Evolutionary conservation across 1,139 yeast genomes (phyloP).

Genomic region (Diutina catenulata): DNA sequence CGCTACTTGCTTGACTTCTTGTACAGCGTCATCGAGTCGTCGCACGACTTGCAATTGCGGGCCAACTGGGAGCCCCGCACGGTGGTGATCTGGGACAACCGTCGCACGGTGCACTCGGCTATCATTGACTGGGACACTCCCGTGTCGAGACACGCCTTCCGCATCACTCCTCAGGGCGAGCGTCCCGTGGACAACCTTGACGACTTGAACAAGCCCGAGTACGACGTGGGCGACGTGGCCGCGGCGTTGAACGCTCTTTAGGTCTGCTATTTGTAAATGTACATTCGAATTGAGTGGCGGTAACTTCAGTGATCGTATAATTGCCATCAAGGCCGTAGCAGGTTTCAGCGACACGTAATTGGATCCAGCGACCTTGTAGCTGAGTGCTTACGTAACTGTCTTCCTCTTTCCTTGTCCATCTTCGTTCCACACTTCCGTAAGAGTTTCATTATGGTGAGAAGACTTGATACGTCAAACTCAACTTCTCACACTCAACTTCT

Average conservation of each 20-base stretch:
- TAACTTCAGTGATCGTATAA: no score
- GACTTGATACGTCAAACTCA: no score
- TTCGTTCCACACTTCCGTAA: no score
- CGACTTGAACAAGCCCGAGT: slow-evolving; percentile 14
- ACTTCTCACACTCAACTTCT: no score
- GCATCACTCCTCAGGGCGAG: slow-evolving; percentile 17
- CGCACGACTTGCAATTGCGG: slow-evolving; percentile 45
- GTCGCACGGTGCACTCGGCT: slow-evolving; percentile 55
- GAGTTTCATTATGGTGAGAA: no score
- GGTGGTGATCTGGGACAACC: slow-evolving; percentile 64
- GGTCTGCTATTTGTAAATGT: no score
- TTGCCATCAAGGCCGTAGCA: no score
- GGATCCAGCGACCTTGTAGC: no score
- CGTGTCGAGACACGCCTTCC: slow-evolving; percentile 30
- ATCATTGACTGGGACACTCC: slow-evolving; percentile 34
- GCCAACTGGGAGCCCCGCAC: slow-evolving; percentile 50
- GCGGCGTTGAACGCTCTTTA: background rate
- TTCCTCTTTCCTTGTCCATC: no score
- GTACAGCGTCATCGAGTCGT: slow-evolving; percentile 35
- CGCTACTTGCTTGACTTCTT: slow-evolving; percentile 43
- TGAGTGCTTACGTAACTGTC: no score
- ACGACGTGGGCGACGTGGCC: slow-evolving; percentile 4
- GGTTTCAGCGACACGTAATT: no score
- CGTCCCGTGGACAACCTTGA: slow-evolving; percentile 19
- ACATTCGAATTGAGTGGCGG: no score